Evolutionary conservation across 768 basidiomycete genomes (phyloP), one percentile per base, ranked within the genome.

Genomic region (Suillus decipiens): DNA sequence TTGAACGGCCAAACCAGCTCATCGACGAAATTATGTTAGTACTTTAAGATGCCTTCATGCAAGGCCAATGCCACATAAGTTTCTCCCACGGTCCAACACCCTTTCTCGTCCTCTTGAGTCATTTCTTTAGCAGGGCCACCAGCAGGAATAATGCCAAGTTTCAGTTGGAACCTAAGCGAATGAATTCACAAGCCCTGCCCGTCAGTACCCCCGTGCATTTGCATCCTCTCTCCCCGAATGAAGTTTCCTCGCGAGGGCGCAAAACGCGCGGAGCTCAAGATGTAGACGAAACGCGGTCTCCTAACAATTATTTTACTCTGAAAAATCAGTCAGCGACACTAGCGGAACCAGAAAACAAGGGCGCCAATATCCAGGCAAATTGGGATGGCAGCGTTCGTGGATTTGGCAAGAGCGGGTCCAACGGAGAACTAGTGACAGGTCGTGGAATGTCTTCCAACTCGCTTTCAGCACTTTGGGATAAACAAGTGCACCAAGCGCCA

Each of bases 171-270:
- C 24, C 51, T 37, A 60, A 60, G 56, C 56, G 37, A 58, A 74
- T 74, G 74, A 66, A 72, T 59, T 67, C 69, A 39, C 61, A 75
- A 51, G 72, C 71, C 47, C 14, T 54, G 61, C 71, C 72, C 56
- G 41, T 63, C 11, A 81, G 81, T 72, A 88, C 84, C 7, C 85
- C 86, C 28, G 88, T 89, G 24, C 79, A 92, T 64, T 85, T 85
- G 0, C 92, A 93, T 69, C 92, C 92, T 42, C 83, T 93, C 28
- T 85, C 84, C 4, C 80, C 80, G 9, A 89, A 90, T 37, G 84
- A 87, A 37, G 67, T 67, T 31, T 73, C 80, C 19, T 71, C 81
- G 10, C 75, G 79, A 69, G 79, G 82, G 31, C 83, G 88, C 59
- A 79, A 84, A 51, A 78, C 72, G 64, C 84, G 86, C 58, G 73